Evolutionary conservation across 225 moss, liverwort and hornwort species (phyloP).

Genomic region (Rhytidiadelphus loreus): DNA sequence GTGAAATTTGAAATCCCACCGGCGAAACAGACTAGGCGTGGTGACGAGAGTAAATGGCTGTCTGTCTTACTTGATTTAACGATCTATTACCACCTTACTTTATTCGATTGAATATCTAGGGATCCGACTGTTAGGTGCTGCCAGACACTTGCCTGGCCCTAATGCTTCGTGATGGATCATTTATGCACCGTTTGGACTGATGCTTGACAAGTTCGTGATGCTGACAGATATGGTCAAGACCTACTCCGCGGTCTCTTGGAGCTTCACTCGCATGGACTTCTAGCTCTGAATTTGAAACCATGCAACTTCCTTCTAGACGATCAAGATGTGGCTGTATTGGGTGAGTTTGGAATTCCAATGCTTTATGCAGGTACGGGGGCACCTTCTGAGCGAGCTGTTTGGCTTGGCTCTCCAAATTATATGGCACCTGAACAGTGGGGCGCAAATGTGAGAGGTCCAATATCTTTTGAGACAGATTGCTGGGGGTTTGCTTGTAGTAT

Average conservation of each 20-base stretch:
- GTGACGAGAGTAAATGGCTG: not conserved
- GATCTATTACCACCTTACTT: not conserved
- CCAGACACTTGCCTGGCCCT: not conserved
- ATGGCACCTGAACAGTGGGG: conserved; percentile 99
- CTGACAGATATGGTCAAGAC: conserved; percentile 69
- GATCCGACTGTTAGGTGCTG: not conserved
- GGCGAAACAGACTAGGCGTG: not conserved
- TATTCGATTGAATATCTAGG: not conserved
- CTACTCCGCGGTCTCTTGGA: conserved; percentile 70
- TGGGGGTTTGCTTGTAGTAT: conserved; percentile 93
- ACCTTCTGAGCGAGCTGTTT: conserved; percentile 66
- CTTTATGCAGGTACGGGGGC: conserved; percentile 53
- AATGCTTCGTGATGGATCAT: not conserved
- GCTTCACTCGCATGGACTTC: conserved; percentile 71
- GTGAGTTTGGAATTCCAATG: conserved; percentile 91
- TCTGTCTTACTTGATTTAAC: not conserved
- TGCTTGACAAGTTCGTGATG: not conserved
- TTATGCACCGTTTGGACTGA: not conserved
- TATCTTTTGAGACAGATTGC: conserved; percentile 80
- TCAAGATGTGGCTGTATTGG: conserved; percentile 74
- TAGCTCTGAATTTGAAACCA: conserved; percentile 90
- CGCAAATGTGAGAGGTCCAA: conserved; percentile 68
- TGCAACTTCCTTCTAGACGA: conserved; percentile 86
- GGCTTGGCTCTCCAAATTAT: conserved; percentile 92
- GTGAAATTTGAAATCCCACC: not conserved